Evolutionary conservation across 192 early-diverging fungal species (phyloP).

Genomic region (Powellomyces hirtus): DNA sequence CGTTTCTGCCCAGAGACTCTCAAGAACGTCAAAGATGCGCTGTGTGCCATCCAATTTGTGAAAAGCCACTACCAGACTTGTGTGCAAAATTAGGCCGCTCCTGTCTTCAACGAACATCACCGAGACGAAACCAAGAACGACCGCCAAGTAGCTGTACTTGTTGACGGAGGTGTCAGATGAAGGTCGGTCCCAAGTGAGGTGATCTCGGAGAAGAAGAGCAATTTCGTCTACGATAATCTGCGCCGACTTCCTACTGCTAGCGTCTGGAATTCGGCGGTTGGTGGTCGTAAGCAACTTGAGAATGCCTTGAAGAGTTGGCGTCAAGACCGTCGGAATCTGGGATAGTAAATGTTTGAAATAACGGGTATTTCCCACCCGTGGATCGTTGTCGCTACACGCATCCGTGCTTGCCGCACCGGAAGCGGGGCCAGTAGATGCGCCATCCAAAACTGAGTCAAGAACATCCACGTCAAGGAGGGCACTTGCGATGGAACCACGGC

Average conservation of each 20-base stretch:
- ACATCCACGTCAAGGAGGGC: slow-evolving; percentile 21
- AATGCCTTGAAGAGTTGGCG: slow-evolving; percentile 64
- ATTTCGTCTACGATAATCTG: slow-evolving; percentile 62
- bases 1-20: slow-evolving; percentile 50
- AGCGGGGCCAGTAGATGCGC: slow-evolving; percentile 3
- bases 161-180: background rate
- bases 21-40: slow-evolving; percentile 43
- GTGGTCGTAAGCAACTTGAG: slow-evolving; percentile 57
- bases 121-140: slow-evolving; percentile 55
- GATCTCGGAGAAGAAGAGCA: slow-evolving; percentile 50
- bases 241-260: slow-evolving; percentile 44
- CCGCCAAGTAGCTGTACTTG: slow-evolving; percentile 57
- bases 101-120: slow-evolving; percentile 63
- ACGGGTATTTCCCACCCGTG: slow-evolving; percentile 65
- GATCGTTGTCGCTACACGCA: slow-evolving; percentile 48
- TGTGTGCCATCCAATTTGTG: slow-evolving; percentile 56
- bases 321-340: slow-evolving; percentile 62
- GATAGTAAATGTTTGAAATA: slow-evolving; percentile 63
- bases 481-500: slow-evolving; percentile 1
- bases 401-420: slow-evolving; percentile 7
- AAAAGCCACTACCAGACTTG: slow-evolving; percentile 60
- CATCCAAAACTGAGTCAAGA: slow-evolving; percentile 6
- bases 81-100: slow-evolving; percentile 56
- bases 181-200: slow-evolving; percentile 42
- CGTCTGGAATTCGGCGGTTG: slow-evolving; percentile 55